Percentiles rank a stretch among this genome's conserved stretches.
These are phyloP conservation scores for Candida boidinii DNA, from an alignment of 805 yeast genomes.

Conservation along the genomic window DNA sequence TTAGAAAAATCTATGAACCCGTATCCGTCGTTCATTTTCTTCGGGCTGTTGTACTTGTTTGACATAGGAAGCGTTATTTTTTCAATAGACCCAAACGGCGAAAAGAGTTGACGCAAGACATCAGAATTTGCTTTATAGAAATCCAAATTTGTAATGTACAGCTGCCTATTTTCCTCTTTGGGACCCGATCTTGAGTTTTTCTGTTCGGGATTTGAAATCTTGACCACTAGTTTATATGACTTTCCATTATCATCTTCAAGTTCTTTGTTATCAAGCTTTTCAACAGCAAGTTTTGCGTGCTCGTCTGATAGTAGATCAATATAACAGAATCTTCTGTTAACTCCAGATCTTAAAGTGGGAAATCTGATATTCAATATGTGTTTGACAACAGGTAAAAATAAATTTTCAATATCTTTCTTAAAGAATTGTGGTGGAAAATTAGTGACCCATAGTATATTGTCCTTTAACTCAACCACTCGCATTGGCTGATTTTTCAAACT, in stretches of 20 bases:
- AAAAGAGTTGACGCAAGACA: constrained; percentile 32
- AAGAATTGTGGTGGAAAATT: constrained; percentile 58
- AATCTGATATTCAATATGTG: constrained; percentile 42
- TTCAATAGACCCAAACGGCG: constrained; percentile 44
- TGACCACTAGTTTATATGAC: constrained; percentile 39
- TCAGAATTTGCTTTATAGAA: constrained; percentile 31
- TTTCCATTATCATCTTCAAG: constrained; percentile 21
- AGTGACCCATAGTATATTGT: constrained; percentile 61
- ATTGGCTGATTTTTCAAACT: constrained; percentile 33
- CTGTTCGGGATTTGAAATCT: constrained; percentile 51
- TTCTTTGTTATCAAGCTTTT: constrained; percentile 28
- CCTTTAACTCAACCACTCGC: constrained; percentile 32
- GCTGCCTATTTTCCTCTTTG: constrained; percentile 45
- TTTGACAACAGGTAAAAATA: constrained; percentile 32
- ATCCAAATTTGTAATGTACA: constrained; percentile 46
- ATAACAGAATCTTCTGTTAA: constrained; percentile 65
- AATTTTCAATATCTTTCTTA: constrained; percentile 25
- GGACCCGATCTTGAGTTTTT: constrained; percentile 34
- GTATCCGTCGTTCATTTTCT: constrained; percentile 45
- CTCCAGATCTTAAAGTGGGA: constrained; percentile 50
- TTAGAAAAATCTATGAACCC: constrained; percentile 51
- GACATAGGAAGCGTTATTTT: constrained; percentile 39
- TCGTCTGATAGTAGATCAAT: constrained; percentile 41
- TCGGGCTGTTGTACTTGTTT: constrained; percentile 6
- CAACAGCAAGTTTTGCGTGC: constrained; percentile 37